Evolutionary conservation across 176 grass and related monocot genomes (phyloP).

Genomic region (Bonia amplexicaulis): DNA sequence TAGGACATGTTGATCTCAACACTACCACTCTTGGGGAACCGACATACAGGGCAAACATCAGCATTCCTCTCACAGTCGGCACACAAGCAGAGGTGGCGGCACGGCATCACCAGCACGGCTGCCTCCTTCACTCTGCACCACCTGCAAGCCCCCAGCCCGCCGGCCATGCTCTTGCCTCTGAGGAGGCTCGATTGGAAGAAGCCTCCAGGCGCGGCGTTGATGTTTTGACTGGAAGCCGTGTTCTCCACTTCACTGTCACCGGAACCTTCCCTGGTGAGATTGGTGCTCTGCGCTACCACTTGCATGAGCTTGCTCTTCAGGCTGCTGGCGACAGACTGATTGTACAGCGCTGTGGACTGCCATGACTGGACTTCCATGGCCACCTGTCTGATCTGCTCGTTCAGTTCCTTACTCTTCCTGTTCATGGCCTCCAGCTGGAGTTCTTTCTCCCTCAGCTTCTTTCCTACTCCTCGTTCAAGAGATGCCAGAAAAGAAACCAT

Average conservation of each 20-base stretch:
- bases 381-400: conserved; percentile 44
- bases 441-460: conserved; percentile 55
- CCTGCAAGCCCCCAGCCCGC: conserved; percentile 24
- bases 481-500: conserved; percentile 30
- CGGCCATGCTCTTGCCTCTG: neutral
- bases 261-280: conserved; percentile 39
- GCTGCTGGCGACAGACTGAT: conserved; percentile 31
- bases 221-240: conserved; percentile 3
- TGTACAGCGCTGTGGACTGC: conserved; percentile 40
- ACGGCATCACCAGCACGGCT: conserved; percentile 50
- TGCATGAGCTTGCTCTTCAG: conserved; percentile 46
- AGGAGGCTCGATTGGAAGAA: conserved; percentile 27
- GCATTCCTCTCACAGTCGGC: conserved; percentile 30
- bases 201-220: neutral
- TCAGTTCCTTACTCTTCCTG: conserved; percentile 48
- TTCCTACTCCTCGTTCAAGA: conserved; percentile 39
- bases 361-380: conserved; percentile 50
- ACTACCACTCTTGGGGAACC: conserved; percentile 39
- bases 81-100: conserved; percentile 64
- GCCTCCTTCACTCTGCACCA: conserved; percentile 28
- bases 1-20: conserved; percentile 51
- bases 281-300: conserved; percentile 31
- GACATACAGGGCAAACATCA: conserved; percentile 41
- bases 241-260: conserved; percentile 50
- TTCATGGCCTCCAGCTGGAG: conserved; percentile 44